Evolutionary conservation across 2,329 filamentous ascomycete genomes (phyloP), one percentile per base, ranked within the genome.

Genomic region (Biscogniauxia marginata): DNA sequence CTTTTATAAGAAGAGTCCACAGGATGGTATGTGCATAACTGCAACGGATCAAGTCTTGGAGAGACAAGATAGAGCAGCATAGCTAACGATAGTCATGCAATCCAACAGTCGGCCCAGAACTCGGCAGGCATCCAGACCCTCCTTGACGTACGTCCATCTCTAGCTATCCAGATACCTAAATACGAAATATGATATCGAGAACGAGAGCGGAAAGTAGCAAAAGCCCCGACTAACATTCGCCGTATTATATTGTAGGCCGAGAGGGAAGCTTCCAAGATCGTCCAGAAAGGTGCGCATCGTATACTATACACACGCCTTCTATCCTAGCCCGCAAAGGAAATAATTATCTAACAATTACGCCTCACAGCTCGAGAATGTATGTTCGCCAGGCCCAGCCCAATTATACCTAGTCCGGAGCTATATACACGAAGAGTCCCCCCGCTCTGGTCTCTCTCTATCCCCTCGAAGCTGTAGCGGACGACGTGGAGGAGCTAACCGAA

Each of bases 241-340:
- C 56, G 21, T 49, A 61, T 54, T 54, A 65, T 66, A 39, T 9
- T 16, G 30, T 16, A 98, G 93, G 93, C 95, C 69, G 95, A 99
- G 84, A 89, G 92, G 77, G 93, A 98, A 77, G 95, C 95, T 60
- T 93, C 96, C 79, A 97, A 97, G 84, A 99, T 99, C 74, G 93
- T 99, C 56, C 93, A 98, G 77, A 92, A 95, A 84, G 90, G 93
- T 96, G 75, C 59, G 79, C 4, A 19, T 43, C 44, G n/a, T 47
- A 47, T 59, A 46, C 57, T 47, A 46, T 11, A 13, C 11, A 2
- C 24, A 22, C 59, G 54, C 61, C 54, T 56, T 55, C 22, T 55
- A 62, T 56, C 55, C 55, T 52, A 49, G 49, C 30, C 25, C 23
- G 11, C 19, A 19, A 49, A 56, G 55, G 46, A 59, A 50, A 50